These are phyloP conservation scores for Penicillium decumbens DNA, from an alignment of 2,329 filamentous ascomycete genomes.

Conservation along the genomic window DNA sequence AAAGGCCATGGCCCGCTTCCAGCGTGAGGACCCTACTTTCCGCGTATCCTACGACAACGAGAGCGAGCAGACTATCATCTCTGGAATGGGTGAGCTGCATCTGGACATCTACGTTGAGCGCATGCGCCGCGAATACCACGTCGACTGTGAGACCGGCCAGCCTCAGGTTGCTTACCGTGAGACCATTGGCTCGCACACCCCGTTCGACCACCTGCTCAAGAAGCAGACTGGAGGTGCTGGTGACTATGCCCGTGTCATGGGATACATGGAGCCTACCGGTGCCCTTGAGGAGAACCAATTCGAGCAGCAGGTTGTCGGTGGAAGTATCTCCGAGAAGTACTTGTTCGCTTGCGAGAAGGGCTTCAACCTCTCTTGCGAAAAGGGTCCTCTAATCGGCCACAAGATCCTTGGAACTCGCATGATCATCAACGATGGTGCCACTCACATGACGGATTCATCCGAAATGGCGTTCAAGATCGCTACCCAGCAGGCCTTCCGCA, in stretches of 20 bases:
- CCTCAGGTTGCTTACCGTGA: constrained; percentile 97
- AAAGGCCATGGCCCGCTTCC: constrained; percentile 98
- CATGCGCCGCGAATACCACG: constrained; percentile 92
- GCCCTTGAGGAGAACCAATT: constrained; percentile 69
- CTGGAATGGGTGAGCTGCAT: constrained; percentile 96
- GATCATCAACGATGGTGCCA: constrained; percentile 93
- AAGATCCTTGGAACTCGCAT: constrained; percentile 84
- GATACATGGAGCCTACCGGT: constrained; percentile 82
- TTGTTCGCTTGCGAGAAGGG: constrained; percentile 92
- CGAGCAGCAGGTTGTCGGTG: constrained; percentile 80
- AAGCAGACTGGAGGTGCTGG: constrained; percentile 94
- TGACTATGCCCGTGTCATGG: constrained; percentile 88
- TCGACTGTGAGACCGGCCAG: constrained; percentile 91
- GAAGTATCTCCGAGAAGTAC: constrained; percentile 92
- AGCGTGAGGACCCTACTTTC: constrained; percentile 97
- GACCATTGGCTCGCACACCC: constrained; percentile 72
- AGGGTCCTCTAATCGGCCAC: constrained; percentile 88
- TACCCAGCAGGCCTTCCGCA: constrained; percentile 93
- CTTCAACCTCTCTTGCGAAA: constrained; percentile 75
- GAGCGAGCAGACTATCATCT: constrained; percentile 95
- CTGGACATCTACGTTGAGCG: constrained; percentile 97
- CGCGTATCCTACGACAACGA: constrained; percentile 87
- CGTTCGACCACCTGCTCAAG: constrained; percentile 91
- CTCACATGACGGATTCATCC: constrained; percentile 94
- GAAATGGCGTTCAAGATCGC: constrained; percentile 95